Evolutionary conservation across 352 stramenopile species (phyloP), one percentile per base, ranked within the genome.

Genomic region (Globisporangium sylvaticum): DNA sequence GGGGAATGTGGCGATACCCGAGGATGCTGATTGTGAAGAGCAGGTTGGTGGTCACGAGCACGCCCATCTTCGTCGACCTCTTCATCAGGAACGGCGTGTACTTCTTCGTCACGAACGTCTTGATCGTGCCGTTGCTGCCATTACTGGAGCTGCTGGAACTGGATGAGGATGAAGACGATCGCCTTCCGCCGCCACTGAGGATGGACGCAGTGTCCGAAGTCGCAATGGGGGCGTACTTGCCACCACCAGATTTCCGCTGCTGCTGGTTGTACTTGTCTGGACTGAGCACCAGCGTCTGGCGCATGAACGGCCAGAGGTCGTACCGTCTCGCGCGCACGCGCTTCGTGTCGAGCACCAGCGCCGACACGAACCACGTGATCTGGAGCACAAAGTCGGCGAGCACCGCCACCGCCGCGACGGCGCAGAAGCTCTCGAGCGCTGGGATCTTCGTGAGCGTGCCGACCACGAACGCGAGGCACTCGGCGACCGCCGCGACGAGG

Each of bases 361-460:
- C 88, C 1, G 89, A 84, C 7, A 87, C 78, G 69, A 97, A 97
- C 88, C 87, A 97, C 14, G 88, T 95, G 46, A 97, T 78, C 69
- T 97, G 91, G 55, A 97, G 78, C 32, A 80, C 66, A 59, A 95
- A 93, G 64, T 96, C 80, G 2, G 80, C 77, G 25, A 90, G 66
- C 7, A 97, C 91, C 7, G 91, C 88, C 5, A 95, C 65, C 0
- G 88, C 83, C 2, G 91, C 91, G 5, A 97, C 88, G 15, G 92
- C 73, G 54, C 89, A 97, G 55, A 97, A 97, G 64, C 90, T 91
- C 39, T 80, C 78, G 1, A 97, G 75, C 14, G 91, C 91, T 6
- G 91, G 91, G 61, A 97, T 97, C n/a, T 86, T 76, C 0, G 91
- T 97, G 10, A 94, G 71, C 14, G 78, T 79, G 46, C 89, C 91